Evolutionary conservation across 148 eudicot species (phyloP), one percentile per base, ranked within the genome.

Genomic region (Rhododendron kiyosumense): DNA sequence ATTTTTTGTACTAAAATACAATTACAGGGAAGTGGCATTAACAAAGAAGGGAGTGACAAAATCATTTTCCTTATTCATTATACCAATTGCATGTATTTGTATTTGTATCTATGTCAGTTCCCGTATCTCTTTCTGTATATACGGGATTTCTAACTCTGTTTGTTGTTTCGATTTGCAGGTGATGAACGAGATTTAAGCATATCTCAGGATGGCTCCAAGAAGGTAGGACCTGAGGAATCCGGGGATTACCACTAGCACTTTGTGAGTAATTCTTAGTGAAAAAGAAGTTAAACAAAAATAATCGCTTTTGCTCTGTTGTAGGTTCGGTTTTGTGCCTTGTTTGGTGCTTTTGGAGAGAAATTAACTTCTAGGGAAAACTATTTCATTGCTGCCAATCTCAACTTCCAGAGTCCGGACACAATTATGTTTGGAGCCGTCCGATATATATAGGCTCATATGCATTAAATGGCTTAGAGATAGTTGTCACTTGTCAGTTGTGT

Each of bases 121-220:
- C 7, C 5, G 15, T 26, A 11, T 11, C 32, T 10, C 12, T 65
- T n/a, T 26, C 0, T 67, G 17, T 26, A 67, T 7, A 18, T 51
- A 34, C 1, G 1, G 10, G 43, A 7, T 38, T 36, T 59, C 2
- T 46, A 8, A 43, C 20, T 36, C 48, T 15, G 18, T 49, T 71
- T 52, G 75, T 3, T 73, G 26, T 82, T 82, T 77, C 11, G 26
- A 48, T 81, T 36, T 86, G 59, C 88, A 86, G 88, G 85, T 75
- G 11, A 30, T 20, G 81, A 48, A 81, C 17, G 30, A 49, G 69
- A 69, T 71, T 79, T 34, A 5, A 9, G 24, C 38, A 24, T 22
- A 48, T 46, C 79, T 48, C 71, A 73, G 20, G 77, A 45, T 54
- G 75, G 34, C 71, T 84, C 36, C 81, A 49, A 2, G 30, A 49